Percentiles rank a stretch among this genome's conserved stretches.
Conservation (phyloP, 441 rosid genomes). For the Geranium incanum region DNA sequence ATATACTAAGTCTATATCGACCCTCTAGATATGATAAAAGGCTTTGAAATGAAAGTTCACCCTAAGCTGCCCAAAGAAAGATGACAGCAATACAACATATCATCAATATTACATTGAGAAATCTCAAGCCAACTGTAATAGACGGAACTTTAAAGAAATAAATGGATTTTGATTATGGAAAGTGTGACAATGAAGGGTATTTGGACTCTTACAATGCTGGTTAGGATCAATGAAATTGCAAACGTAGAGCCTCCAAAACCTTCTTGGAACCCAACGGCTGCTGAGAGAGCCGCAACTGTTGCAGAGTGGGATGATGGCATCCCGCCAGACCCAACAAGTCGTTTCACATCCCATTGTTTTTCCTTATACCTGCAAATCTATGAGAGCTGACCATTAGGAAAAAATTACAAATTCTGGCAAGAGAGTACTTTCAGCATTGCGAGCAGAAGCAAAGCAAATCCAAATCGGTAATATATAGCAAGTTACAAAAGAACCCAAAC, state of each 20-base stretch:
- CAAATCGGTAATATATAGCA: background rate
- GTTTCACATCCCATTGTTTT: constrained; percentile 49
- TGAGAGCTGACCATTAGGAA: constrained; percentile 30
- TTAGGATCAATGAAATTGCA: constrained; percentile 41
- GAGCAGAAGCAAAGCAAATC: background rate
- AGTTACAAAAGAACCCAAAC: background rate
- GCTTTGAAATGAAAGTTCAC: background rate
- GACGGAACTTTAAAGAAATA: background rate
- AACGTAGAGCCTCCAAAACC: constrained; percentile 53
- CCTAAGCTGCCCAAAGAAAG: no score
- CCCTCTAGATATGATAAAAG: background rate
- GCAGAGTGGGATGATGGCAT: constrained; percentile 73
- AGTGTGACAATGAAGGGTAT: background rate
- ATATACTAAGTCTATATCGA: background rate
- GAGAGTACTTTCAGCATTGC: background rate
- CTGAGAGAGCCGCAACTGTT: constrained; percentile 51
- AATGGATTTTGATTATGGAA: background rate
- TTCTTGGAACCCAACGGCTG: constrained; percentile 56
- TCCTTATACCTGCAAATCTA: constrained; percentile 54
- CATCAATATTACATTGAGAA: background rate
- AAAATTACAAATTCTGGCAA: constrained; percentile 8
- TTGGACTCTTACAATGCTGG: constrained; percentile 38
- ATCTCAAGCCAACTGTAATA: background rate
- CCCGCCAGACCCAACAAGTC: constrained; percentile 57
- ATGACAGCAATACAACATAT: background rate